Evolutionary conservation across 2,329 filamentous ascomycete species (phyloP).

Genomic region (Daldinia eschscholtzii): DNA sequence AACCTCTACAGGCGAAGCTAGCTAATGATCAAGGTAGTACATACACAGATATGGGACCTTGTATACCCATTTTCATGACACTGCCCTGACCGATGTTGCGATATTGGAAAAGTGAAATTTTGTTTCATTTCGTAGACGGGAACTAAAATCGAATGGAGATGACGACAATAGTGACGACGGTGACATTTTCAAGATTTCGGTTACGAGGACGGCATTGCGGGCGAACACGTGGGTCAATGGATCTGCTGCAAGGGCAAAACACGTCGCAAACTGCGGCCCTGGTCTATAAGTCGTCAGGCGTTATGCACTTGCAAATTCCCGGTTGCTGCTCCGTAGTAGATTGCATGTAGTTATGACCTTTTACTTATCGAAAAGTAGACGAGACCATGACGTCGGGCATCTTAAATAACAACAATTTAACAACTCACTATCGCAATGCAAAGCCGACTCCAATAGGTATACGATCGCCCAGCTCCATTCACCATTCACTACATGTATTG

Average conservation of each 20-base stretch:
- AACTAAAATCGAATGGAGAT: conserved; percentile 27
- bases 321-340: background rate
- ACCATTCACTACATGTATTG: background rate
- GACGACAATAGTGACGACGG: conserved; percentile 23
- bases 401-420: background rate
- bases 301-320: background rate
- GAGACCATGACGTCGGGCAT: background rate
- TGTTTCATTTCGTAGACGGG: conserved; percentile 26
- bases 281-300: background rate
- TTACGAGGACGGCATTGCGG: conserved; percentile 16
- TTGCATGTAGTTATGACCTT: background rate
- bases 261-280: background rate
- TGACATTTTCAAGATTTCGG: conserved; percentile 25
- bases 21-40: conserved; percentile 25
- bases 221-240: conserved; percentile 34
- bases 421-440: background rate
- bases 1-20: conserved; percentile 21
- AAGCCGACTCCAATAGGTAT: background rate
- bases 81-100: conserved; percentile 34
- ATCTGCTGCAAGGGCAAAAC: conserved; percentile 34
- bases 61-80: conserved; percentile 28
- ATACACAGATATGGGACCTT: background rate
- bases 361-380: background rate
- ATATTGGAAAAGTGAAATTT: conserved; percentile 16
- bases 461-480: background rate